A percentile compares a stretch with the other conserved stretches of the same genome.
Conservation (phyloP, 169 alveolate species). For the Eimeria falciformis region DNA sequence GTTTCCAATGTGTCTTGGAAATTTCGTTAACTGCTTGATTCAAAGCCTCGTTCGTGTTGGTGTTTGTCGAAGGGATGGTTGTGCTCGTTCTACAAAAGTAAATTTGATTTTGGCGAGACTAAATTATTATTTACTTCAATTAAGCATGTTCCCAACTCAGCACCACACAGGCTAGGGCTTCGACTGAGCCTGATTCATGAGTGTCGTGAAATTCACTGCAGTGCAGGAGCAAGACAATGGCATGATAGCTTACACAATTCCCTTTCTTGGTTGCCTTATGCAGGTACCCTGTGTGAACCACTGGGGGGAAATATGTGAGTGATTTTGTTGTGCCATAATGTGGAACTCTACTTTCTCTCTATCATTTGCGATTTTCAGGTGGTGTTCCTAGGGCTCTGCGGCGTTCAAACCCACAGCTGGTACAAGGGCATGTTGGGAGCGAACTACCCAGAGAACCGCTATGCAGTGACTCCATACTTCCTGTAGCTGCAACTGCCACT, state of each 20-base stretch:
- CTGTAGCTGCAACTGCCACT: not conserved
- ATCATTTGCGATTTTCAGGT: slow-evolving; percentile 16
- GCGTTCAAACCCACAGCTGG: slow-evolving; percentile 56
- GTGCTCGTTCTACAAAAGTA: no score
- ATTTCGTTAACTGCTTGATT: no score
- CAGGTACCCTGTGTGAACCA: slow-evolving; percentile 66
- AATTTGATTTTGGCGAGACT: no score
- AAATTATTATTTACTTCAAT: no score
- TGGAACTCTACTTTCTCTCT: slow-evolving; percentile 23
- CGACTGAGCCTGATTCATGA: no score
- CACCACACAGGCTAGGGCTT: no score
- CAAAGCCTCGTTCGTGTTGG: no score
- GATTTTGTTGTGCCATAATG: slow-evolving; percentile 52
- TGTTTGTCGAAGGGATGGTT: no score
- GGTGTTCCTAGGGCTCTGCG: slow-evolving; percentile 44
- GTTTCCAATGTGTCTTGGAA: no score
- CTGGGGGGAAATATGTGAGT: slow-evolving; percentile 64
- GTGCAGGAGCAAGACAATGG: slow-evolving; percentile 19
- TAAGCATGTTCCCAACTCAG: no score
- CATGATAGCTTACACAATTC: slow-evolving; percentile 11
- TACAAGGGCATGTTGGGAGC: not conserved
- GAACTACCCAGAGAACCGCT: slow-evolving; percentile 28
- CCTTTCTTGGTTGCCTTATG: slow-evolving; percentile 7
- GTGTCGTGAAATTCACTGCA: slow-evolving; percentile 1
- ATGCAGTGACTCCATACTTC: slow-evolving; percentile 20